A percentile compares a stretch with the other conserved stretches of the same genome.
phyloP scores from a whole-genome alignment of 768 basidiomycete genomes.

The Dioszegia aurantiaca region DNA sequence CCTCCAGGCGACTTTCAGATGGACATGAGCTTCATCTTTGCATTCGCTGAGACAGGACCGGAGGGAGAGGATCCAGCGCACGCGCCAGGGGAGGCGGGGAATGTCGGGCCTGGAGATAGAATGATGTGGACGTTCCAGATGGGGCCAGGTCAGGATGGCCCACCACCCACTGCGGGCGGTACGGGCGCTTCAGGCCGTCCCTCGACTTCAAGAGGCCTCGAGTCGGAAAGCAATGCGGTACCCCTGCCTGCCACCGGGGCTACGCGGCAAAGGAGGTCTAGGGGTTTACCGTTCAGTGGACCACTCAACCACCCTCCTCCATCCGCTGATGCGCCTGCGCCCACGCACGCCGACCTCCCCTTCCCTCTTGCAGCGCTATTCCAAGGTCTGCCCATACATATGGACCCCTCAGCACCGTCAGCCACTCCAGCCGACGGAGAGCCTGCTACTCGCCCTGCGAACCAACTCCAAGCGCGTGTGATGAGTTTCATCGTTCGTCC shows the following conservation, averaged over 20 bases:
- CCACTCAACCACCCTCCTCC: slow-evolving; percentile 1
- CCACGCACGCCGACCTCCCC: not conserved
- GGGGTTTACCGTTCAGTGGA: slow-evolving; percentile 7
- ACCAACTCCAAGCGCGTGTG: not conserved
- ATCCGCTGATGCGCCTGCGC: not conserved
- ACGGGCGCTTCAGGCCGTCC: not conserved
- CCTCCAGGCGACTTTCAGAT: not conserved
- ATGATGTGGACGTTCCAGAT: slow-evolving; percentile 13
- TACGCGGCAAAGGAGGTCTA: slow-evolving; percentile 4
- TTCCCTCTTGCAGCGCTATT: slow-evolving; percentile 5
- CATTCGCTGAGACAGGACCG: not conserved
- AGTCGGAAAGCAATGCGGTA: too few species aligned
- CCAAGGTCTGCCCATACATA: not conserved
- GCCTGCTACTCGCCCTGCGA: not conserved
- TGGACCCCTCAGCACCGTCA: not conserved
- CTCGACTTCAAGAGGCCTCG: not conserved
- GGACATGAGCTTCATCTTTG: slow-evolving; percentile 7
- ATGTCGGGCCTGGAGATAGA: too few species aligned
- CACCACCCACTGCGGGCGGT: not conserved
- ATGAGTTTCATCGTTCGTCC: slow-evolving; percentile 7
- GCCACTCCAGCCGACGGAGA: not conserved
- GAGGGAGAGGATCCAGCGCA: not conserved
- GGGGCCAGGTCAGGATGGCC: not conserved
- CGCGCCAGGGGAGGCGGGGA: too few species aligned
- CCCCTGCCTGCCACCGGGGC: not conserved